Evolutionary conservation across 2,329 filamentous ascomycete species (phyloP), one percentile per base, ranked within the genome.

Genomic region (Nigrospora sphaerica): DNA sequence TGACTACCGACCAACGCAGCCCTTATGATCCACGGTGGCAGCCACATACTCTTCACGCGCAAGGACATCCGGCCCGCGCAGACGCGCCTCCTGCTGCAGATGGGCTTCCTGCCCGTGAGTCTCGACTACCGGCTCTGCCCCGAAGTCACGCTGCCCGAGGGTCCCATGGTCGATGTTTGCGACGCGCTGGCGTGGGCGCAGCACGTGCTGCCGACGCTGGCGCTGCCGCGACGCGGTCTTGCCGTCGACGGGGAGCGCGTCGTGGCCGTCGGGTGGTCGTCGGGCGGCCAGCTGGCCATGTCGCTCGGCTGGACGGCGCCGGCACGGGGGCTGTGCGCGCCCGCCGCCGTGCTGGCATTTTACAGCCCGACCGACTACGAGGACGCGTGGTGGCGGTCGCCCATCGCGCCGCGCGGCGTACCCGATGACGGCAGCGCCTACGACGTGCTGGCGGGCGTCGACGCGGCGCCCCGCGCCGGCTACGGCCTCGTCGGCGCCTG

Each of bases 61-160:
- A 63, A 64, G 35, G 66, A 64, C 4, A 50, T 73, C 3, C 56
- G 65, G 1, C 59, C 61, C 1, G 34, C 46, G 2, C 74, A 77
- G 42, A 68, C 60, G 0, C 42, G 52, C 3, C 46, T 59, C 3
- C 61, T 77, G 0, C 57, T 75, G 0, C 47, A 57, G 0, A 46
- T 54, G 4, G 71, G 70, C 0, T 64, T 76, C 28, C 55, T 77
- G 0, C 73, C 74, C 0, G 57, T 78, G 11, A 73, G 68, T 49
- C 44, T 77, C 0, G 74, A 78, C 52, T 73, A 77, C 48, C 57
- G 73, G 0, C 63, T 78, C 1, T 77, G 73, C 47, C 75, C 74
- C 0, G 71, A 77, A 38, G 59, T 65, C 2, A 68, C 58, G 18
- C 52, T 78, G 6, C 40, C 60, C 3, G 64, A 73, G 1, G 75